Percentiles rank a stretch among this genome's conserved stretches.
These are phyloP conservation scores for Durusdinium trenchii DNA, from an alignment of 73 alveolate genomes.

Conservation along the genomic window DNA sequence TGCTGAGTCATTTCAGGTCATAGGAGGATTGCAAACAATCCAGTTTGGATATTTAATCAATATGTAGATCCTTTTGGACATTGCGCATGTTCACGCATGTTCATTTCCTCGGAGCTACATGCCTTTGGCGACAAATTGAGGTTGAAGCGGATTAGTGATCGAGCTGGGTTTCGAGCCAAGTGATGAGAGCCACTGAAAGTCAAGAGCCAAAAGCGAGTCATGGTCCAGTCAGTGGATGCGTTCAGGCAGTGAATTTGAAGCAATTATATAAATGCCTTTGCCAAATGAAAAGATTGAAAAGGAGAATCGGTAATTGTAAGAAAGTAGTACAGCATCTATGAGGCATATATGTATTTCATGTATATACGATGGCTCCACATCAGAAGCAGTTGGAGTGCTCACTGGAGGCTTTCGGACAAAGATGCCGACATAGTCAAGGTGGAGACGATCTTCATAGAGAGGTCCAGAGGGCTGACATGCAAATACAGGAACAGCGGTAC, in stretches of 20 bases:
- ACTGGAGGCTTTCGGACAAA: constrained; percentile 47
- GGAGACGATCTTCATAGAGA: constrained; percentile 64
- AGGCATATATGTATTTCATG: background rate
- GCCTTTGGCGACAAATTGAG: background rate
- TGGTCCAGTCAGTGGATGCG: too few relatives aligned
- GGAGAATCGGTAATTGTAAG: background rate
- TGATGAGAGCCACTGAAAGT: background rate
- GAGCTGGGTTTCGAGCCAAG: constrained; percentile 8
- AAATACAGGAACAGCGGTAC: too few relatives aligned
- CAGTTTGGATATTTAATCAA: too few relatives aligned
- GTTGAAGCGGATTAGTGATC: constrained; percentile 48
- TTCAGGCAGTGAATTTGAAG: too few relatives aligned
- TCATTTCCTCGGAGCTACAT: background rate
- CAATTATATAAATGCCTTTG: too few relatives aligned
- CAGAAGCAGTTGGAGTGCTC: too few relatives aligned
- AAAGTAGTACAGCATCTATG: too few relatives aligned
- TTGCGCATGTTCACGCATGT: too few relatives aligned
- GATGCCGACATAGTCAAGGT: constrained; percentile 48
- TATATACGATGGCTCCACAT: background rate
- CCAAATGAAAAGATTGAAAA: background rate
- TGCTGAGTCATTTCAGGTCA: background rate
- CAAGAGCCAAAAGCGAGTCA: background rate
- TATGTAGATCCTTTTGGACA: too few relatives aligned
- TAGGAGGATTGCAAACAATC: too few relatives aligned
- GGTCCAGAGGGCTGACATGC: background rate